Evolutionary conservation across 2,329 filamentous ascomycete genomes (phyloP), one percentile per base, ranked within the genome.

Genomic region (Zymoseptoria tritici): DNA sequence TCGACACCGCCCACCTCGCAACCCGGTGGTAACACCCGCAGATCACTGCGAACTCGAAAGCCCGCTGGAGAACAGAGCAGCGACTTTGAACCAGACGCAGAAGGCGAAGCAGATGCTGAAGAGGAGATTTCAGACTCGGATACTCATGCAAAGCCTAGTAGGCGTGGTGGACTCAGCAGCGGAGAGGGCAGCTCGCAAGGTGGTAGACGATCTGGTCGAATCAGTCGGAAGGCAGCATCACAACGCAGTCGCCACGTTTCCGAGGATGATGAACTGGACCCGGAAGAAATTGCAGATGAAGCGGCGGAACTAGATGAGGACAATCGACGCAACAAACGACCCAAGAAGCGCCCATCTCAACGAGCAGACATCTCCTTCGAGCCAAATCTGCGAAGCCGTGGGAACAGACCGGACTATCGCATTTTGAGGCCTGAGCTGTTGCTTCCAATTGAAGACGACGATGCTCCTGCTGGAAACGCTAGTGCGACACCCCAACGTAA

Each of bases 361-460:
- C 62, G 66, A 7, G 50, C 63, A 20, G 67, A 68, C 46, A 70
- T 73, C 59, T 62, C 68, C 5, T 73, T 70, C 57, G 70, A 60
- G 75, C 82, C 66, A 80, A 89, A 65, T 62, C 68, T 76, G 74
- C 84, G 55, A 82, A 88, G 70, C 79, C 89, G 75, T 75, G 84
- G 84, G 36, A 87, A 88, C 65, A 81, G 83, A 54, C 88, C 94
- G 29, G 90, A 96, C 72, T 97, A 97, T 74, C 89, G 89, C 59
- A 90, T 97, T 70, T 85, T 90, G 51, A 86, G 90, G 0, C 85
- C 92, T 49, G 87, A 91, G 64, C 78, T 86, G 49, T 78, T 84
- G 19, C 81, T 86, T 49, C 82, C 89, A 1, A 82, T 87, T n/a
- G 91, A 96, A 65, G 88, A 91, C 55, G 88, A 89, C 29, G 87